These are phyloP conservation scores for Cordyceps farinosa DNA, from an alignment of 2,329 filamentous ascomycete species.

Conservation along the genomic window DNA sequence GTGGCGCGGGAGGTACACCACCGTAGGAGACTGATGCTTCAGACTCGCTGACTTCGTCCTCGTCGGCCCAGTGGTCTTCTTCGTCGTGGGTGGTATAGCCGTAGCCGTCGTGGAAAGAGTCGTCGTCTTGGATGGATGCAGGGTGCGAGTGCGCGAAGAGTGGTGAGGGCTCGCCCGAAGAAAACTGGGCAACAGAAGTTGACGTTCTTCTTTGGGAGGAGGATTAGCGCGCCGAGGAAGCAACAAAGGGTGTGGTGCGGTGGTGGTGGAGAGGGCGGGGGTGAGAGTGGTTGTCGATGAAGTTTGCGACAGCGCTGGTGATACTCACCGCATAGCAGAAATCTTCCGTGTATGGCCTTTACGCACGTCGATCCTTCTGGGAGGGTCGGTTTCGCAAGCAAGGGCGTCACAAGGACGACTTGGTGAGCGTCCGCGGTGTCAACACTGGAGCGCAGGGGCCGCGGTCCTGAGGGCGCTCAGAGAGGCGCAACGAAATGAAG, in stretches of 20 bases:
- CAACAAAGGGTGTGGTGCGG: not conserved
- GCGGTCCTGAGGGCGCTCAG: slow-evolving; percentile 6
- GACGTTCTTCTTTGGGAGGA: slow-evolving; percentile 4
- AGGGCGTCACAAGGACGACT: slow-evolving; percentile 14
- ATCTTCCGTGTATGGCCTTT: slow-evolving; percentile 13
- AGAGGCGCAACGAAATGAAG: not conserved
- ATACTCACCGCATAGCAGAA: slow-evolving; percentile 45
- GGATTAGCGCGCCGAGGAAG: slow-evolving; percentile 13
- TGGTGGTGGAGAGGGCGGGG: not conserved
- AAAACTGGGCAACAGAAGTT: slow-evolving; percentile 13
- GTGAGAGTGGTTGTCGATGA: slow-evolving; percentile 15
- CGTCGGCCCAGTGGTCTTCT: slow-evolving; percentile 14
- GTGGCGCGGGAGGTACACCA: not conserved
- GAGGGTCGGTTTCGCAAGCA: slow-evolving; percentile 17
- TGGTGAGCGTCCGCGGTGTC: slow-evolving; percentile 2
- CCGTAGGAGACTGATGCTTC: slow-evolving; percentile 7
- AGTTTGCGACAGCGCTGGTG: slow-evolving; percentile 19
- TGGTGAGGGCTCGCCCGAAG: slow-evolving; percentile 18
- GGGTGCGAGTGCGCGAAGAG: slow-evolving; percentile 4
- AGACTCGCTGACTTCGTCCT: slow-evolving; percentile 11
- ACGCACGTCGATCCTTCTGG: slow-evolving; percentile 16
- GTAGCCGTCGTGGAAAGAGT: slow-evolving; percentile 9
- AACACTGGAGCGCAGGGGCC: slow-evolving; percentile 13
- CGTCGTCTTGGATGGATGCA: slow-evolving; percentile 2
- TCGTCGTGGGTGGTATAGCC: slow-evolving; percentile 13